A percentile compares a stretch with the other conserved stretches of the same genome.
Conservation (phyloP, 2,329 filamentous ascomycete species). For the Lasiodiplodia sp. region DNA sequence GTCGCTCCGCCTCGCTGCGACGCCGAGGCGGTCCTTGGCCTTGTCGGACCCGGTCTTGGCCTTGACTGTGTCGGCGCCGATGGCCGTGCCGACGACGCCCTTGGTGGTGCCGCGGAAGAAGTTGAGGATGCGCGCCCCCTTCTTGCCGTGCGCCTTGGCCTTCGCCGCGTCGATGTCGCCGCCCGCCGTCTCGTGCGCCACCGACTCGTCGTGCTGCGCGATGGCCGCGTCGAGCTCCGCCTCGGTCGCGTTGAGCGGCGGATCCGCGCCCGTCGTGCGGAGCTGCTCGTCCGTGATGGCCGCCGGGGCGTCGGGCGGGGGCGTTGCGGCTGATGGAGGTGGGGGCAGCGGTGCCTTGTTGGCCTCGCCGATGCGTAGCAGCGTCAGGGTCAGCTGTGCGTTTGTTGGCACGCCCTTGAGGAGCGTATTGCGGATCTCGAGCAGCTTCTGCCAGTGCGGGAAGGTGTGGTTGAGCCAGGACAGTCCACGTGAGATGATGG, state of each 20-base stretch:
- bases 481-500: constrained; percentile 69
- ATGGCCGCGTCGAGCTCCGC: constrained; percentile 72
- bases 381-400: constrained; percentile 80
- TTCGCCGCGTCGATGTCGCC: constrained; percentile 56
- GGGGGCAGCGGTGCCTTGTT: constrained; percentile 80
- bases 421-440: constrained; percentile 70
- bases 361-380: constrained; percentile 81
- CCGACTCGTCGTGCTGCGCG: constrained; percentile 54
- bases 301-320: constrained; percentile 59
- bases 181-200: constrained; percentile 58
- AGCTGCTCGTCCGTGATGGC: constrained; percentile 60
- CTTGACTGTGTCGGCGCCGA: constrained; percentile 74
- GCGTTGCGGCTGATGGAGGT: constrained; percentile 54
- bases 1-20: constrained; percentile 62
- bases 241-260: constrained; percentile 66
- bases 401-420: constrained; percentile 87
- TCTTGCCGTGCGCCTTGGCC: constrained; percentile 56
- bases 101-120: constrained; percentile 75
- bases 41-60: constrained; percentile 67
- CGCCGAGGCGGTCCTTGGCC: constrained; percentile 75
- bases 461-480: constrained; percentile 66
- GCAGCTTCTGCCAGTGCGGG: constrained; percentile 76
- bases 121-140: constrained; percentile 61
- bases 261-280: constrained; percentile 59
- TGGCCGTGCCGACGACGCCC: constrained; percentile 73